phyloP scores from a whole-genome alignment of 495 filamentous ascomycete genomes.

The Lasiosphaeria hispida region DNA sequence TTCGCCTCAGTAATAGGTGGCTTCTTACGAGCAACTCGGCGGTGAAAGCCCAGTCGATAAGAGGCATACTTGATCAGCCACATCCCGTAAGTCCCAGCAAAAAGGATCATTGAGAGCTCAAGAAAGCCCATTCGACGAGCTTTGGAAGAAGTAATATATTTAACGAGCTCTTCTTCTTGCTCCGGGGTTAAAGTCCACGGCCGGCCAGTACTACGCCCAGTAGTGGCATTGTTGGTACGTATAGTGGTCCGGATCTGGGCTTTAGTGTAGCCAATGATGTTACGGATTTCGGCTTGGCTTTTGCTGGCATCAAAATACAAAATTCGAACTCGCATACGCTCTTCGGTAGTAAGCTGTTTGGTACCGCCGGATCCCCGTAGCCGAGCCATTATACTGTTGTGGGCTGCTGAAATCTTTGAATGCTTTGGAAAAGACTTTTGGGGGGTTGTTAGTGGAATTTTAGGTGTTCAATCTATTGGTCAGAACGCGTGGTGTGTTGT shows the following conservation, averaged over 20 bases:
- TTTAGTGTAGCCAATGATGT: constrained; percentile 5
- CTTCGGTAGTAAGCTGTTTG: too few species aligned
- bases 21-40: constrained; percentile 13
- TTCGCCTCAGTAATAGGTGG: too few species aligned
- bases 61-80: constrained; percentile 15
- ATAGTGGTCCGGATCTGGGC: constrained; percentile 6
- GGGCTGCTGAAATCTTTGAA: too few species aligned
- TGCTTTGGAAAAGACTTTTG: too few species aligned
- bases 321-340: too few species aligned
- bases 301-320: too few species aligned
- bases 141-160: constrained; percentile 7
- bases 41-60: constrained; percentile 15
- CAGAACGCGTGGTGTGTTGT: too few species aligned
- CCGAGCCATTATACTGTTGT: too few species aligned
- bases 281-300: constrained; percentile 4
- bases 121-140: constrained; percentile 10
- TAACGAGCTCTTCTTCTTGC: constrained; percentile 13
- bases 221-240: constrained; percentile 1
- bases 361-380: too few species aligned
- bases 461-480: too few species aligned
- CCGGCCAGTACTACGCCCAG: constrained; percentile 5
- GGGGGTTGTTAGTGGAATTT: too few species aligned
- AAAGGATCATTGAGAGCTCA: constrained; percentile 9
- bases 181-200: not conserved
- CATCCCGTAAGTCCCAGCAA: constrained; percentile 3